Percentiles rank a stretch among this genome's conserved stretches.
Conservation (phyloP, 345 rosid genomes). For the Citrus reticulata region DNA sequence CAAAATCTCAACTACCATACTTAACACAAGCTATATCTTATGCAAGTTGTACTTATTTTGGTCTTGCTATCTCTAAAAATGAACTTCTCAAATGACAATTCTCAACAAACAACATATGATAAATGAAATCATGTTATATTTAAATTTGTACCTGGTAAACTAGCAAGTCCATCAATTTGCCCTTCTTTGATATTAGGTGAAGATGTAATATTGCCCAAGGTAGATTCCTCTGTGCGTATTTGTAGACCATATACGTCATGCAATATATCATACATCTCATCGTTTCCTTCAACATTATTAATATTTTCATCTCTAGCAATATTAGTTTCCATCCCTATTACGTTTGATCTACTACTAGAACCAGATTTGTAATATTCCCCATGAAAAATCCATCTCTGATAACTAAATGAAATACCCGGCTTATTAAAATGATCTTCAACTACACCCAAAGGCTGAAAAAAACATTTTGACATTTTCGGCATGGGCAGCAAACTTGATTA, state of each 20-base stretch:
- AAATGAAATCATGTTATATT: no score
- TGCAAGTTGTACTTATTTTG: no score
- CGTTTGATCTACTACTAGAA: neutral
- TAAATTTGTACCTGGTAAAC: neutral
- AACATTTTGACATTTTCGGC: neutral
- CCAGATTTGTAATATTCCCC: neutral
- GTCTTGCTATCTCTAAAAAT: no score
- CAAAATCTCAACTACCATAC: no score
- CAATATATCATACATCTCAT: neutral
- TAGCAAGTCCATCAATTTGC: neutral
- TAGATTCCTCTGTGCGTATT: neutral
- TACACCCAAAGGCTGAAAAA: neutral
- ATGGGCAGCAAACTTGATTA: no score
- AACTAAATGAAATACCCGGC: neutral
- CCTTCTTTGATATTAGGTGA: neutral
- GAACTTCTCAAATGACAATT: no score
- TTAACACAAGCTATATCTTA: no score
- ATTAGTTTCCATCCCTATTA: neutral
- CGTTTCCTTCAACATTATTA: neutral
- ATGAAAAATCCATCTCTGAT: neutral
- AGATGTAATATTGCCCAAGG: neutral
- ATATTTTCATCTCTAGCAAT: neutral
- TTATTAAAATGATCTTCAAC: neutral
- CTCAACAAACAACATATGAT: no score
- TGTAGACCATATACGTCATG: neutral